Percentiles rank a stretch among this genome's conserved stretches.
Conservation (phyloP, 495 filamentous ascomycete genomes). For the Aspergillus olivimuriae region DNA sequence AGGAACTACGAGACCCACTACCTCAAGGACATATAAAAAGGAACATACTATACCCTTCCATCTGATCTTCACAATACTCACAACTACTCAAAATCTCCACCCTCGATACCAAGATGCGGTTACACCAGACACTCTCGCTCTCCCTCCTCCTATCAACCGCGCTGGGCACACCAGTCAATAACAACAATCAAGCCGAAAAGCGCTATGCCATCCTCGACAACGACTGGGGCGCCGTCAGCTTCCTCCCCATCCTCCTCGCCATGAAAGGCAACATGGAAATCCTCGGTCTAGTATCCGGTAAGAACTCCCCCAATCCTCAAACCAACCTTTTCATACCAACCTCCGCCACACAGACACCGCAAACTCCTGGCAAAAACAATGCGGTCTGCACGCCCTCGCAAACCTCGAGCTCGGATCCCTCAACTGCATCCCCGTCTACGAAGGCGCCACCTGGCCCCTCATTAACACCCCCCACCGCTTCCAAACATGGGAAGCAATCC, state of each 20-base stretch:
- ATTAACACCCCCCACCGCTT: conserved; percentile 27
- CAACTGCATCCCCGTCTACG: conserved; percentile 28
- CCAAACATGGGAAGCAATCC: conserved; percentile 25
- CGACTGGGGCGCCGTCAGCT: conserved; percentile 27
- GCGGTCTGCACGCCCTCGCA: conserved; percentile 23
- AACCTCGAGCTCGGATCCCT: conserved; percentile 25
- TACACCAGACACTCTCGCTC: no score
- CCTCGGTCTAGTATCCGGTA: conserved; percentile 23
- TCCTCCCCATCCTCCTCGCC: conserved; percentile 27
- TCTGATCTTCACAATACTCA: no score
- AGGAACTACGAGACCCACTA: no score
- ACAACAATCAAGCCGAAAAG: no score
- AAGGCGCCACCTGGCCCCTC: conserved; percentile 26
- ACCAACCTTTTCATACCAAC: not conserved
- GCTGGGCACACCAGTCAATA: no score
- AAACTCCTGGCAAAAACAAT: conserved; percentile 27
- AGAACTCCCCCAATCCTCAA: not conserved
- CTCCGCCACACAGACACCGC: conserved; percentile 17
- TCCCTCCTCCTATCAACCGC: no score
- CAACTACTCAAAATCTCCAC: no score
- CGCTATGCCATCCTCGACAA: conserved; percentile 29
- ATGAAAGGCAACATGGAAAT: conserved; percentile 22
- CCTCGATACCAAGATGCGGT: no score
- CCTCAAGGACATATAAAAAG: no score
- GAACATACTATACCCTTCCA: no score